Base-by-base conservation (phyloP, 805 yeast species). In the Yamadazyma paraphyllophila region DNA sequence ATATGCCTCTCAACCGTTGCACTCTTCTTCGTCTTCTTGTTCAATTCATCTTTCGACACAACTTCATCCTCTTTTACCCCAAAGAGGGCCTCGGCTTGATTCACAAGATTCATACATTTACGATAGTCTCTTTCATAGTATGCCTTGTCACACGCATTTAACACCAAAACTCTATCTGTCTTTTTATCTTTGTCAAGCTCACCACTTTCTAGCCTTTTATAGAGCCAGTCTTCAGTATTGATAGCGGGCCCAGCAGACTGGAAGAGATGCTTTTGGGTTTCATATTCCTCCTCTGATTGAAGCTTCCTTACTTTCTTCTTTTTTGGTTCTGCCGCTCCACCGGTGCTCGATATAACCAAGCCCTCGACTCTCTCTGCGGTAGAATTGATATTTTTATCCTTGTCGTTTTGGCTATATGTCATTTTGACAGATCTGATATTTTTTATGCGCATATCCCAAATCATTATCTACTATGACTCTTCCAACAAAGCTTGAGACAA, bases 241-340 rank as follows among this genome's bases (percentile, higher is more conserved):
- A 77, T 55, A 1, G 69, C 65, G 0, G 96, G 94, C 0, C 95
- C 95, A 0, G 67, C 58, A 0, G 53, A 39, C 50, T 62, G 63
- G 57, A 80, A 88, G 55, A 74, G 77, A 2, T 51, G 50, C 49
- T 68, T 66, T 61, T 89, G 92, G 7, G 48, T 57, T 29, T 58
- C 64, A 52, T 66, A 89, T 46, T 78, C 85, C 44, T 82, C 91
- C 35, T 80, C 81, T 0, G 84, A 57, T 58, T 89, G 97, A 0
- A 82, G 83, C 55, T 85, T 88, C 35, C 96, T 44, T 25, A 25
- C 36, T 17, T 42, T 48, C 14, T 38, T 47, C 34, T 41, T 41
- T 13, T 33, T 14, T 10, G 17, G 5, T 3, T 20, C 24, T 20
- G 6, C 24, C 24, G 20, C 24, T 6, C 17, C 36, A 13, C 9